Base-by-base conservation (phyloP, 306 rosid genomes). In the Senna tora region DNA sequence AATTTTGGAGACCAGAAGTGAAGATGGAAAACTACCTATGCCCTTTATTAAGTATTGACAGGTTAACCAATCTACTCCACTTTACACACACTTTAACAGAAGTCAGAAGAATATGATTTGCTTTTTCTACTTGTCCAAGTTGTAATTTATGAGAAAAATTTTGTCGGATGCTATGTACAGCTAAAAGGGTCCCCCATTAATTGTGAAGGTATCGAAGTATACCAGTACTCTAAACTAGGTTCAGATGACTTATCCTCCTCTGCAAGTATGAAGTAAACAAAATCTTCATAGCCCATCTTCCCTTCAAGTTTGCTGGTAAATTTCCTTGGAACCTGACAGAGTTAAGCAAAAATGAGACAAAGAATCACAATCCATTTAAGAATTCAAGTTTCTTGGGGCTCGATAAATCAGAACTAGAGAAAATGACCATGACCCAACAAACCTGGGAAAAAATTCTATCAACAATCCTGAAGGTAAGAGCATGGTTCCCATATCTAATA, bases 401-500 rank as follows among this genome's bases (percentile, higher is more conserved):
- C 25, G 61, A 60, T 65, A 66, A 66, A 69, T 22, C 57, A 49
- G 49, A 69, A 74, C 51, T 69, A 57, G 72, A 13, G 20, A 22
- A 22, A 28, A 39, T 51, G 67, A 5, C 22, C 47, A 22, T 6
- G 51, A 77, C 25, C 82, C 57, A 67, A 83, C 96, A 81, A 77
- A 95, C 99, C 99, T 95, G 97, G 72, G 99, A 88, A 84, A 95
- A 95, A 81, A 95, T 85, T 88, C 99, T 88, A 88, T 95, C 99
- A 75, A 95, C 97, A 84, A 95, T 92, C 86, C 99, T 85, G 83
- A 89, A 95, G 49, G 99, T 95, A 83, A 95, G 99, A 16, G 99
- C 91, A 81, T 95, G 99, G 84, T 95, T 95, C 75, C 97, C 99
- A 87, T 92, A 95, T 92, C 92, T 87, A 79, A 89, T 95, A 84